Evolutionary conservation across 2,329 filamentous ascomycete genomes (phyloP).

Genomic region (Immersiporthe knoxdaviesiana): DNA sequence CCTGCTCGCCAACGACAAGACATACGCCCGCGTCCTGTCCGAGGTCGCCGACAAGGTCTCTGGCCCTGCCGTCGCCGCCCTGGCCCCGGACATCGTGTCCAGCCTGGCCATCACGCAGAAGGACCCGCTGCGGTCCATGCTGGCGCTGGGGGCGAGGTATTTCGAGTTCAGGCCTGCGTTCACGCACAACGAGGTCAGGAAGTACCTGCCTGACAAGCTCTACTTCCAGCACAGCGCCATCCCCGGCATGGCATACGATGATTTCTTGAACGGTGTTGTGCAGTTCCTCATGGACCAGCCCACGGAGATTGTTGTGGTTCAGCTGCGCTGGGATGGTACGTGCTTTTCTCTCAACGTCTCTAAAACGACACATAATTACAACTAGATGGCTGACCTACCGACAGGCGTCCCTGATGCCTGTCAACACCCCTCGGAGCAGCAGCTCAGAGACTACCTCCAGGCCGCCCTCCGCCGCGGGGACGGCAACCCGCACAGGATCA

Average conservation of each 20-base stretch:
- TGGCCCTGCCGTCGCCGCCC: conserved; percentile 35
- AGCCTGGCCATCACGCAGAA: conserved; percentile 56
- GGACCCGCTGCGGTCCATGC: conserved; percentile 47
- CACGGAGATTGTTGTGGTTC: conserved; percentile 52
- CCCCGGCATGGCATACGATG: conserved; percentile 51
- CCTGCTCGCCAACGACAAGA: conserved; percentile 35
- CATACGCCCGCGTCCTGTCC: conserved; percentile 28
- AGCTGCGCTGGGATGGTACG: conserved; percentile 40
- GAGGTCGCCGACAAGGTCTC: conserved; percentile 36
- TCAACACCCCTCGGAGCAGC: conserved; percentile 44
- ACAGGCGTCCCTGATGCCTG: conserved; percentile 51
- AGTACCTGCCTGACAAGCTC: conserved; percentile 46
- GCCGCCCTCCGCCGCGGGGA: conserved; percentile 38
- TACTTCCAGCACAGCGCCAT: conserved; percentile 57
- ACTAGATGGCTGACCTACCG: too few relatives aligned
- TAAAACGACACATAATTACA: too few relatives aligned
- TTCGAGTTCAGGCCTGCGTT: conserved; percentile 57
- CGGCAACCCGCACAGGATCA: conserved; percentile 33
- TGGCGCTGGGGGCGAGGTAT: conserved; percentile 52
- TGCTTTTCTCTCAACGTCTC: too few relatives aligned
- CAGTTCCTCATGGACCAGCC: conserved; percentile 45
- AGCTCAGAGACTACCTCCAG: conserved; percentile 44
- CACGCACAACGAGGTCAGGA: conserved; percentile 46
- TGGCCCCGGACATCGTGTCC: conserved; percentile 48
- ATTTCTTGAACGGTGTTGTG: conserved; percentile 46